Conservation (phyloP, 441 rosid genomes). For the Populus tomentosa region DNA sequence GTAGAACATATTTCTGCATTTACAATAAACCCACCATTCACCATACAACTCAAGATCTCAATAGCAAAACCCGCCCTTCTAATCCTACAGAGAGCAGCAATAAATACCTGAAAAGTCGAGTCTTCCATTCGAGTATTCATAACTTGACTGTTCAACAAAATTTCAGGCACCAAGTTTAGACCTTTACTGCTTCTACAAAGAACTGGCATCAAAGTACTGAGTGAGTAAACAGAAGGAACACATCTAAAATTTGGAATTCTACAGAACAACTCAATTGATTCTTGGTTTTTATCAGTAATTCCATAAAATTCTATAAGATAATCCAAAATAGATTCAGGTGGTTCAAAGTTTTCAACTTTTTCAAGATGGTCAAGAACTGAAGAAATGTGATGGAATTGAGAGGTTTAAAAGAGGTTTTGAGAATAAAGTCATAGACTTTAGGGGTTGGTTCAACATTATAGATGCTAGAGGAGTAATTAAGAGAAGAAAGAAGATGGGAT, state of each 20-base stretch:
- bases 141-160: slow-evolving; percentile 40
- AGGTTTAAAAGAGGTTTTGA: slow-evolving; percentile 45
- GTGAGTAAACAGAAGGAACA: too few species aligned
- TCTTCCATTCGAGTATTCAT: slow-evolving; percentile 63
- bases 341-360: slow-evolving; percentile 42
- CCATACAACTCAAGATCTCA: slow-evolving; percentile 39
- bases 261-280: slow-evolving; percentile 48
- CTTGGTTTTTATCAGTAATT: slow-evolving; percentile 26
- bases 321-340: slow-evolving; percentile 49
- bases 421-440: slow-evolving; percentile 51
- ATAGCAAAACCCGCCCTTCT: slow-evolving; percentile 53
- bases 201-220: slow-evolving; percentile 24
- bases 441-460: slow-evolving; percentile 52
- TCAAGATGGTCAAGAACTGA: slow-evolving; percentile 50
- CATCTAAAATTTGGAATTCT: slow-evolving; percentile 57
- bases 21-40: slow-evolving; percentile 36
- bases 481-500: slow-evolving; percentile 31
- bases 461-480: slow-evolving; percentile 39
- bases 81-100: slow-evolving; percentile 50
- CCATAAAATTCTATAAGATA: slow-evolving; percentile 41
- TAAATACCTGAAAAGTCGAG: slow-evolving; percentile 42
- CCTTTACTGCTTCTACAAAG: slow-evolving; percentile 38
- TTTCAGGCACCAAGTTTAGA: slow-evolving; percentile 44
- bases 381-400: slow-evolving; percentile 41
- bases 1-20: slow-evolving; percentile 39